phyloP scores from a whole-genome alignment of 1,284 basidiomycete species.

The Xanthoconium separans region DNA sequence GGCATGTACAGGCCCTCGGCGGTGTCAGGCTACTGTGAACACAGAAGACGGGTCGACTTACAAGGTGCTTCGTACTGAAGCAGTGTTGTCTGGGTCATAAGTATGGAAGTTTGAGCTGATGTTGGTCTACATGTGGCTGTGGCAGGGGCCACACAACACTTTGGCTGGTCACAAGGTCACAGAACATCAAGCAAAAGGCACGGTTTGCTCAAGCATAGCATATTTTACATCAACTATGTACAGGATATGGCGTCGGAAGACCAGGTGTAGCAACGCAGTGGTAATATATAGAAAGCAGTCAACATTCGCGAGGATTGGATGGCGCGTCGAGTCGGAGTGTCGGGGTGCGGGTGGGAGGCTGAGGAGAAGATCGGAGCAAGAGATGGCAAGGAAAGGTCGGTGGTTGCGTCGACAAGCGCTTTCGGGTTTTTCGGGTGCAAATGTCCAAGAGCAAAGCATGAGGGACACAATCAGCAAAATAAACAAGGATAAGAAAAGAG shows the following conservation, averaged over 20 bases:
- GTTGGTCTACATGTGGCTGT: slow-evolving; percentile 28
- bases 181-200: slow-evolving; percentile 9
- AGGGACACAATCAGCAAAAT: slow-evolving; percentile 33
- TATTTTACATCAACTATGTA: slow-evolving; percentile 36
- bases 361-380: slow-evolving; percentile 14
- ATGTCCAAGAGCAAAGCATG: slow-evolving; percentile 25
- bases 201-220: slow-evolving; percentile 10
- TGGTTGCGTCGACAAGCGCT: slow-evolving; percentile 20
- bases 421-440: slow-evolving; percentile 27
- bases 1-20: slow-evolving; percentile 76
- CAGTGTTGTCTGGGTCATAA: slow-evolving; percentile 61
- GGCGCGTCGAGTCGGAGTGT: slow-evolving; percentile 22
- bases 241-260: slow-evolving; percentile 26
- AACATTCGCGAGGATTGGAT: slow-evolving; percentile 14
- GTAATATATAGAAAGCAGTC: slow-evolving; percentile 19
- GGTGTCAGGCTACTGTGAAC: slow-evolving; percentile 11
- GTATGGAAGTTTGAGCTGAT: slow-evolving; percentile 9
- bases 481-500: slow-evolving; percentile 35
- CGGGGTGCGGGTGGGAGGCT: slow-evolving; percentile 9
- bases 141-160: too few relatives aligned
- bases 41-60: slow-evolving; percentile 39
- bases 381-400: slow-evolving; percentile 2
- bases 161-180: too few relatives aligned
- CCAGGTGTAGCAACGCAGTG: slow-evolving; percentile 20
- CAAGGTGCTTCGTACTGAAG: slow-evolving; percentile 76